These are phyloP conservation scores for Saccharomyces hybrid DNA, from an alignment of 1,139 yeast genomes.

Conservation along the genomic window DNA sequence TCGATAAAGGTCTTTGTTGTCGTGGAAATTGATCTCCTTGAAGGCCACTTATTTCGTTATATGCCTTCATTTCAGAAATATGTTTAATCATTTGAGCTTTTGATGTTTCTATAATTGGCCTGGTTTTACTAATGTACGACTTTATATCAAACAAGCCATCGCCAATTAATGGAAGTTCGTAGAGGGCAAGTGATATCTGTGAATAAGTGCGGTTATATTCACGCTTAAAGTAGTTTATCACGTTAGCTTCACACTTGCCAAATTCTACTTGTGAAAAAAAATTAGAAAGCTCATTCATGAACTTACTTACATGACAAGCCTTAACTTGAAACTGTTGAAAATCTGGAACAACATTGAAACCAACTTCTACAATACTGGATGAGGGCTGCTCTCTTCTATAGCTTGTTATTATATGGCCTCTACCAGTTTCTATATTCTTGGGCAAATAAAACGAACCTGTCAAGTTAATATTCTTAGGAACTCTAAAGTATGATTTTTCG, in stretches of 20 bases:
- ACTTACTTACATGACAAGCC: constrained; percentile 5
- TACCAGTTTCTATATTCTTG: neutral
- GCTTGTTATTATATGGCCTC: neutral
- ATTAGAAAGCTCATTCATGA: constrained; percentile 7
- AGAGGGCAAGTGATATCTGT: constrained; percentile 4
- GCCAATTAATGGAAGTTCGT: constrained; percentile 14
- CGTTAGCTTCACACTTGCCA: constrained; percentile 12
- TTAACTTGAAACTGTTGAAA: constrained; percentile 9
- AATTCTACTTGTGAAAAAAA: constrained; percentile 11
- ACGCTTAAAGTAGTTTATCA: constrained; percentile 9
- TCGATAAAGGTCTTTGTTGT: neutral
- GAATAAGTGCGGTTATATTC: constrained; percentile 1
- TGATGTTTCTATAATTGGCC: constrained; percentile 15
- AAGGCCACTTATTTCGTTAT: constrained; percentile 6
- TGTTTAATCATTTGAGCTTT: constrained; percentile 10
- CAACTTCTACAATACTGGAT: neutral
- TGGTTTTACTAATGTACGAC: constrained; percentile 10
- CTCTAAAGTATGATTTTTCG: constrained; percentile 9
- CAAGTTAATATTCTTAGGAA: constrained; percentile 11
- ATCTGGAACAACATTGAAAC: constrained; percentile 1
- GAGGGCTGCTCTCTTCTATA: neutral
- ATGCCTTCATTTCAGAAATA: constrained; percentile 10
- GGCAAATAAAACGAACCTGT: constrained; percentile 18
- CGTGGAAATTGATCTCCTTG: neutral
- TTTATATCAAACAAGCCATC: constrained; percentile 17